These are phyloP conservation scores for Cardamine occulta DNA, from an alignment of 345 rosid genomes.

Conservation along the genomic window DNA sequence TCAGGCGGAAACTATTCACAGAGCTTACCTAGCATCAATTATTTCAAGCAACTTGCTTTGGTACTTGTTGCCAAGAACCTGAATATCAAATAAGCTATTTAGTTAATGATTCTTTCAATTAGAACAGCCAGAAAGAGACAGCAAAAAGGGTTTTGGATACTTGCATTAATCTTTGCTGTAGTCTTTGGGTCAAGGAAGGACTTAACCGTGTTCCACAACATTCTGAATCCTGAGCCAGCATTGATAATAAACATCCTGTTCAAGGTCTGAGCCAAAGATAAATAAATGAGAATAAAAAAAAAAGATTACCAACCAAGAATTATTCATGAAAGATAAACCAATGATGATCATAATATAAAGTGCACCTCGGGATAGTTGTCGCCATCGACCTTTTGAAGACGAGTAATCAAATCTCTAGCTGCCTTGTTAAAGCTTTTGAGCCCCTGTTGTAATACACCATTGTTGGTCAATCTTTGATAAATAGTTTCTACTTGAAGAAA, in stretches of 20 bases:
- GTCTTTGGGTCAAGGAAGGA: constrained; percentile 95
- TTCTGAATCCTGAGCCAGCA: constrained; percentile 94
- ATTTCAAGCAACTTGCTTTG: constrained; percentile 89
- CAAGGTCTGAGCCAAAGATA: constrained; percentile 57
- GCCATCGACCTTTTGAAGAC: constrained; percentile 84
- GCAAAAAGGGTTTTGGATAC: constrained; percentile 28
- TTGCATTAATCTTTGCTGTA: constrained; percentile 84
- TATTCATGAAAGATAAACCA: background rate
- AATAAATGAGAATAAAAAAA: background rate
- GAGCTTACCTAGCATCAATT: constrained; percentile 65
- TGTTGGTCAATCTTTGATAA: background rate
- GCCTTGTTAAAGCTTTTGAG: constrained; percentile 79
- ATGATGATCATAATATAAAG: background rate
- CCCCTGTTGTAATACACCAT: constrained; percentile 51
- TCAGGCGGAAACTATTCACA: background rate
- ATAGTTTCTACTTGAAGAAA: background rate
- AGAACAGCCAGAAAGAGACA: constrained; percentile 11
- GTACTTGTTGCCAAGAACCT: constrained; percentile 90
- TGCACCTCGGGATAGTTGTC: constrained; percentile 89
- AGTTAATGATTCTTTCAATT: constrained; percentile 7
- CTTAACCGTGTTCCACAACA: constrained; percentile 87
- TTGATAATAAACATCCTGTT: constrained; percentile 92
- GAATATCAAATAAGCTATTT: background rate
- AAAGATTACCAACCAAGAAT: background rate
- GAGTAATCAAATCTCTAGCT: constrained; percentile 79